phyloP scores from a whole-genome alignment of 1,284 basidiomycete species.

The Afroboletus lepidellus region DNA sequence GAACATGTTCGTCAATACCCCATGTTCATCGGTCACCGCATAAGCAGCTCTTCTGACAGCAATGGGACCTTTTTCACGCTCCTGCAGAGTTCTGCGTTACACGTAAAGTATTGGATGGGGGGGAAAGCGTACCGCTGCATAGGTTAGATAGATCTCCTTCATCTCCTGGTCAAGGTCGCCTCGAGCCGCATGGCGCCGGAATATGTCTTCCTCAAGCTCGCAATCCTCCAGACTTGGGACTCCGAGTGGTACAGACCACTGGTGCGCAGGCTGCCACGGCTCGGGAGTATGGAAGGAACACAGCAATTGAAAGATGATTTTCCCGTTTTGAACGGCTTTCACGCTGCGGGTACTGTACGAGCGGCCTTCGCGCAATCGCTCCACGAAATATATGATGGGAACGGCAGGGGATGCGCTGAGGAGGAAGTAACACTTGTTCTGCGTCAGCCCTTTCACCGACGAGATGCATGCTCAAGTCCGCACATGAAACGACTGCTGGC shows the following conservation, averaged over 20 bases:
- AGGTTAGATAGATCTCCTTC: constrained; percentile 35
- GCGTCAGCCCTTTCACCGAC: constrained; percentile 4
- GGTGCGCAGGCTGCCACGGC: constrained; percentile 65
- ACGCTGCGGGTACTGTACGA: constrained; percentile 74
- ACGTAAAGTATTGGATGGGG: not conserved
- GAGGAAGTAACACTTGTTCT: constrained; percentile 74
- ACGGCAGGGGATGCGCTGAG: constrained; percentile 72
- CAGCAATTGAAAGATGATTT: constrained; percentile 77
- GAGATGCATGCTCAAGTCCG: constrained; percentile 26
- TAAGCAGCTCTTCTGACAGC: constrained; percentile 54
- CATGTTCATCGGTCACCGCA: constrained; percentile 42
- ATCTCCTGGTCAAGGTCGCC: constrained; percentile 34
- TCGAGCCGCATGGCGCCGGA: constrained; percentile 36
- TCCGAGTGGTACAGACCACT: constrained; percentile 61
- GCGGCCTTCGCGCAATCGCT: constrained; percentile 78
- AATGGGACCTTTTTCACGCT: constrained; percentile 69
- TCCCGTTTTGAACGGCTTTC: constrained; percentile 72
- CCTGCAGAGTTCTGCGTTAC: constrained; percentile 41
- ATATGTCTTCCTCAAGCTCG: constrained; percentile 54
- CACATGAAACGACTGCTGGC: constrained; percentile 66
- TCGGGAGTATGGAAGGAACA: constrained; percentile 87
- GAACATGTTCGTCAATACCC: constrained; percentile 57
- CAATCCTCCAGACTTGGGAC: constrained; percentile 65
- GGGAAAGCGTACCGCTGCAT: constrained; percentile 42
- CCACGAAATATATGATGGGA: constrained; percentile 84